These are phyloP conservation scores for Cinchona pubescens DNA, from an alignment of 257 asterid species.

Conservation along the genomic window DNA sequence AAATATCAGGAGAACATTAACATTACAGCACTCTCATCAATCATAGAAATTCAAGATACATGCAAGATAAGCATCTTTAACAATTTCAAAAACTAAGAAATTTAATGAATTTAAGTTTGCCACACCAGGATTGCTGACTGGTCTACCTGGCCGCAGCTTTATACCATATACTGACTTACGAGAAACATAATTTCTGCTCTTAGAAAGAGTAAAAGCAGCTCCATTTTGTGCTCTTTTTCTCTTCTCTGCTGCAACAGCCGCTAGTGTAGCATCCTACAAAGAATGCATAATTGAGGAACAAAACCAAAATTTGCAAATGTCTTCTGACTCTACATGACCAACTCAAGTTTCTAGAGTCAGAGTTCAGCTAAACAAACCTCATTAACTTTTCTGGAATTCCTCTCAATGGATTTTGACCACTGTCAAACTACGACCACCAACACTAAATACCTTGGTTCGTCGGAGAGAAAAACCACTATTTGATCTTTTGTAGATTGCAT, in stretches of 20 bases:
- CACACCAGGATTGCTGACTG: conserved; percentile 77
- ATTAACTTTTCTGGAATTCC: conserved; percentile 61
- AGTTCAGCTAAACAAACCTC: conserved; percentile 59
- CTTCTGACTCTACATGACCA: neutral
- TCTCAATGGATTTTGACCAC: conserved; percentile 97
- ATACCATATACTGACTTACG: conserved; percentile 81
- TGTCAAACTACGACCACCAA: conserved; percentile 75
- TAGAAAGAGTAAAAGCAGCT: conserved; percentile 39
- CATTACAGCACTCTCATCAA: neutral
- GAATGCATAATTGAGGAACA: neutral
- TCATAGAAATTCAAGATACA: neutral
- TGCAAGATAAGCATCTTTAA: neutral
- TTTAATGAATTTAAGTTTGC: conserved; percentile 30
- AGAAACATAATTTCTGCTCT: conserved; percentile 61
- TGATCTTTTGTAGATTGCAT: conserved; percentile 81
- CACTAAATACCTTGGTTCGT: conserved; percentile 73
- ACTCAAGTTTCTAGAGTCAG: neutral
- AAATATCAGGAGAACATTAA: conserved; percentile 8
- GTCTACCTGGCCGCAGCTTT: conserved; percentile 73
- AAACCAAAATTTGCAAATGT: neutral
- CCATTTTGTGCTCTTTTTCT: conserved; percentile 54
- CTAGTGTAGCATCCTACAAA: conserved; percentile 74
- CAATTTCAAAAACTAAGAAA: neutral
- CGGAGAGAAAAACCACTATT: conserved; percentile 73
- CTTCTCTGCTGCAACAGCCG: conserved; percentile 72